These are phyloP conservation scores for Hawksworthiomyces lignivorus DNA, from an alignment of 2,329 filamentous ascomycete species.

Conservation along the genomic window DNA sequence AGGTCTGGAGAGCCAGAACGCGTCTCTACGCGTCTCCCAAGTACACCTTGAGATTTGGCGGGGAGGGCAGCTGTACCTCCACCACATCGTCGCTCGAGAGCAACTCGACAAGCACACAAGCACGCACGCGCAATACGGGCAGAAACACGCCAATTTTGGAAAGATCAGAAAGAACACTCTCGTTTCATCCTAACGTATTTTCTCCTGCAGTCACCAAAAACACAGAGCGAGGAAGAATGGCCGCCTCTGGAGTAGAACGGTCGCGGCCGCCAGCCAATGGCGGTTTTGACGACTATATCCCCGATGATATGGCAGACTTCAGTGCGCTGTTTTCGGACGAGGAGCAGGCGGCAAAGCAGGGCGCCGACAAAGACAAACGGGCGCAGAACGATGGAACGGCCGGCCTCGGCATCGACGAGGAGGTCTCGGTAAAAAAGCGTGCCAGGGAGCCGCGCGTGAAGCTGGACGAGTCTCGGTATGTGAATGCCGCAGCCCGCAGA, in stretches of 20 bases:
- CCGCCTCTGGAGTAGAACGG: not conserved
- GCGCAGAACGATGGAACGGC: conserved; percentile 44
- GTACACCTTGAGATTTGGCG: too few species aligned
- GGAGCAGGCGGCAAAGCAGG: conserved; percentile 21
- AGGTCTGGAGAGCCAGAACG: too few species aligned
- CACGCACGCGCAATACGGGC: too few species aligned
- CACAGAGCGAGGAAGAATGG: too few species aligned
- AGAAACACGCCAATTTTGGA: too few species aligned
- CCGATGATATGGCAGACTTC: conserved; percentile 37
- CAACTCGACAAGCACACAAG: too few species aligned
- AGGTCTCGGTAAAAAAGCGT: conserved; percentile 74
- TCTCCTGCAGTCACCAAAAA: not conserved
- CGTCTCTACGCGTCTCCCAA: too few species aligned
- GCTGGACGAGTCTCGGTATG: conserved; percentile 70
- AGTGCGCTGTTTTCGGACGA: conserved; percentile 34
- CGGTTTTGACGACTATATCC: conserved; percentile 70
- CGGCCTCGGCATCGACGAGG: conserved; percentile 73
- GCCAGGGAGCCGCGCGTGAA: conserved; percentile 67
- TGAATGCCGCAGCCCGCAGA: not conserved
- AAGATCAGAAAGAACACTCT: too few species aligned
- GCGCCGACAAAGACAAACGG: conserved; percentile 21
- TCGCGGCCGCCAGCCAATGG: conserved; percentile 26
- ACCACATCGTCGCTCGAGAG: too few species aligned
- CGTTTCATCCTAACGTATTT: too few species aligned
- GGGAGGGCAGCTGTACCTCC: too few species aligned